A percentile compares a stretch with the other conserved stretches of the same genome.
phyloP scores from a whole-genome alignment of 768 basidiomycete species.

The Lactifluus echinatus region DNA sequence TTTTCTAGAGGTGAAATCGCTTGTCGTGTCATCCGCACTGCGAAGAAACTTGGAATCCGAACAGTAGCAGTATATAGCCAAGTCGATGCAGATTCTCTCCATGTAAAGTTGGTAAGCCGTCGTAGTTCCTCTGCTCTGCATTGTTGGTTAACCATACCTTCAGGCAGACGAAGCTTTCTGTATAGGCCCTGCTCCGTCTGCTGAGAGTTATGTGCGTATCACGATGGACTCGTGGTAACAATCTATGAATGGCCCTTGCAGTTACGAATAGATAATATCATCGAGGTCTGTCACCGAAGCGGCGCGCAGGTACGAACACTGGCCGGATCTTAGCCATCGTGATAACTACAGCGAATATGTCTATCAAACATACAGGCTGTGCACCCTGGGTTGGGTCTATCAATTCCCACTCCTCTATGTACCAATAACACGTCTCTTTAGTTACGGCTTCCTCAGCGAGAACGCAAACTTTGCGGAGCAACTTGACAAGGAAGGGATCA shows the following conservation, averaged over 20 bases:
- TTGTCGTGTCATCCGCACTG: constrained; percentile 88
- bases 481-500: constrained; percentile 69
- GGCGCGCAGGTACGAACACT: constrained; percentile 65
- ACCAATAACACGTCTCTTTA: constrained; percentile 23
- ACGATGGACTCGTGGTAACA: background rate
- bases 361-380: constrained; percentile 49
- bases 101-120: constrained; percentile 62
- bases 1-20: constrained; percentile 81
- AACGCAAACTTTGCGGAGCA: constrained; percentile 74
- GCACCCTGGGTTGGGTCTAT: constrained; percentile 66
- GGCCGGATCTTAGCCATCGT: background rate
- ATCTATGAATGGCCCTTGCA: constrained; percentile 25
- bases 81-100: constrained; percentile 70
- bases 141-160: background rate
- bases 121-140: background rate
- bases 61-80: constrained; percentile 92
- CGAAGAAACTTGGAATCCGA: constrained; percentile 78
- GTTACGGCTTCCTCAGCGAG: constrained; percentile 89
- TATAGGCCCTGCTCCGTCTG: constrained; percentile 84
- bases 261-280: constrained; percentile 83
- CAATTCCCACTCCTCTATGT: background rate
- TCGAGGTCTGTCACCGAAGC: constrained; percentile 70
- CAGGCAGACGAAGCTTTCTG: constrained; percentile 52
- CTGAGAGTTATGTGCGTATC: constrained; percentile 76
- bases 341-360: background rate